Base-by-base conservation (phyloP, 2,329 filamentous ascomycete species). In the Seiridium cupressi region DNA sequence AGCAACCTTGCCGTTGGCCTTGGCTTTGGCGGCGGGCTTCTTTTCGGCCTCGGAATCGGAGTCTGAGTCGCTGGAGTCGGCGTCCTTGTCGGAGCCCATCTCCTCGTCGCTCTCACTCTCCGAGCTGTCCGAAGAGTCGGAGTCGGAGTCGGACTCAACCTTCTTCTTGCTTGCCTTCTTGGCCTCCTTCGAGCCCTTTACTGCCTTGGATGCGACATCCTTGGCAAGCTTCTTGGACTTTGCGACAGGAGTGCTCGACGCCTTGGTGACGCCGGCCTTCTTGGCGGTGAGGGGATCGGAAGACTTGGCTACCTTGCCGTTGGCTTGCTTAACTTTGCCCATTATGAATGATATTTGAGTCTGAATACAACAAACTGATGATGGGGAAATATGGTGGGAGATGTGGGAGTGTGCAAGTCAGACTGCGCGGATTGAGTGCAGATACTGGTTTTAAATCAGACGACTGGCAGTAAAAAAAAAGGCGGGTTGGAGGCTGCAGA, bases 141-240 rank as follows among this genome's bases (percentile, higher is more conserved):
- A 73, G 46, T 70, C 68, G 26, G 75, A 73, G 46, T 70, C 68
- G 31, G 70, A 71, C 70, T 77, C 75, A 51, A 71, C 72, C 68
- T 73, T 72, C 70, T 73, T 73, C 63, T 70, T 68, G 70, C 73
- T 73, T 26, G 18, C 18, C 68, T 73, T 71, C 58, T 68, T 68
- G 53, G 73, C 72, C 70, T 78, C 76, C 67, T 74, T 75, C 56
- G 60, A 61, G 47, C 66, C 71, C 54, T 63, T 59, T 34, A 68
- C 57, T 32, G 74, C 79, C 76, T 85, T 85, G 66, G 79, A 73
- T 61, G 83, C 78, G 51, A 77, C 71, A 62, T 81, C 79, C 82
- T 90, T 90, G 68, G 86, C 86, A 60, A 85, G 72, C 65, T 87
- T 81, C 82, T 90, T 90, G 69, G 85, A 83, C 80, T 89, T 89